Base-by-base conservation (phyloP, 345 rosid species). In the Sisymbrium altissimum region DNA sequence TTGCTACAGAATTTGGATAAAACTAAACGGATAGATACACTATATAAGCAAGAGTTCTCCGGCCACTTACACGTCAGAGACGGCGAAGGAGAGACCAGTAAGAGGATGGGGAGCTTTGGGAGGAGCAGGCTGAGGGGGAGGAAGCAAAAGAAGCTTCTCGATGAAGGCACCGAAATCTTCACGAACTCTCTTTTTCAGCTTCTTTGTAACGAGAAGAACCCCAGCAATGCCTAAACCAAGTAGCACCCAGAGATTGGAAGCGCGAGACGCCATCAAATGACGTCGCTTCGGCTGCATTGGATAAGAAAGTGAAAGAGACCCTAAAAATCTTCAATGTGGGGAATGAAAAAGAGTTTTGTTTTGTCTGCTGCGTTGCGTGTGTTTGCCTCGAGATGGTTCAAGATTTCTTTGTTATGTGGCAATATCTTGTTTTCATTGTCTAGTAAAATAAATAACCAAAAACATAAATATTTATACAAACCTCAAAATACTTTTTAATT, bases 41-140 rank as follows among this genome's bases (percentile, higher is more conserved):
- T 39, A 36, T 2, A 9, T 9, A 53, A 14, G 14, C 11, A 50
- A 60, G 14, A 36, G 12, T 36, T 21, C 2, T 9, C 8, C 14
- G 50, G 68, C 3, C 54, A 53, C 82, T 52, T 82, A 95, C 98
- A 90, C 21, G 81, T 95, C 99, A 66, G 98, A 90, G 44, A 87
- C 86, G 57, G 98, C 91, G 70, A 95, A 92, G 14, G 85, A 66
- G 81, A 95, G 96, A 23, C 77, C 88, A 21, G 94, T 86, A 77
- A 95, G 98, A 10, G 97, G 98, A 59, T 95, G 99, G 15, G 91
- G 97, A 52, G 99, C 99, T 69, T 92, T 95, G 35, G 97, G 99
- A 72, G 99, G 98, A 57, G 97, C 82, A 25, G 98, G 99, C 71
- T 81, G 99, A 30, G 99, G 99, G 12, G 99, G 98, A 62, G 99